phyloP scores from a whole-genome alignment of 2,329 filamentous ascomycete genomes.

The Ilyonectria mors-panacis region DNA sequence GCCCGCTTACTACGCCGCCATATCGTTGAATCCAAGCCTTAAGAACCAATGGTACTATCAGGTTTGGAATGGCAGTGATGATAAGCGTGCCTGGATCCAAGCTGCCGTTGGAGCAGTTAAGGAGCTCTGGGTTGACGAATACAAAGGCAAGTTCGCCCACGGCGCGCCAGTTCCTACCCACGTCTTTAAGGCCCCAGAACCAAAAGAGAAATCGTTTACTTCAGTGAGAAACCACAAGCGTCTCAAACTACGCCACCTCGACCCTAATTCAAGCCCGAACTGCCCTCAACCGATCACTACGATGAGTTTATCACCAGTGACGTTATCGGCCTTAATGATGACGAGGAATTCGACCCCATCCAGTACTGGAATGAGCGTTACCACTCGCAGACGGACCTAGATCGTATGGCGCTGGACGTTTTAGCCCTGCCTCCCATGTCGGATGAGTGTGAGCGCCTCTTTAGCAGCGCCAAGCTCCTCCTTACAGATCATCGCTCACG shows the following conservation, averaged over 20 bases:
- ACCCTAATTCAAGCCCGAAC: slow-evolving; percentile 1
- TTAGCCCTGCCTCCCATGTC: no score
- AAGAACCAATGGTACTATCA: background rate
- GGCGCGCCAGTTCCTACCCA: background rate
- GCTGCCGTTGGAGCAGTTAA: background rate
- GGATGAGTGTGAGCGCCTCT: no score
- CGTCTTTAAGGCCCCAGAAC: background rate
- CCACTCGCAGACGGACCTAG: no score
- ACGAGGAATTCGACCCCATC: no score
- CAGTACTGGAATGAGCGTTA: no score
- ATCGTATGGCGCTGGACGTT: no score
- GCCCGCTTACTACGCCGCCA: background rate
- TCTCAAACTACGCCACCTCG: slow-evolving; percentile 2
- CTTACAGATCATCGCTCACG: slow-evolving; percentile 3
- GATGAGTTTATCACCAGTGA: slow-evolving; percentile 7
- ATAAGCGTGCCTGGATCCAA: background rate
- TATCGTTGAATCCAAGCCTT: background rate
- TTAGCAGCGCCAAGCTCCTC: slow-evolving; percentile 8
- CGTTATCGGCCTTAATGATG: background rate
- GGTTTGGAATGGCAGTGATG: background rate
- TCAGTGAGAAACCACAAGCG: slow-evolving; percentile 1
- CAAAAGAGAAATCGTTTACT: background rate
- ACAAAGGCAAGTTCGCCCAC: background rate
- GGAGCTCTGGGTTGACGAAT: background rate
- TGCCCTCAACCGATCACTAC: slow-evolving; percentile 1